Base-by-base conservation (phyloP, 2,329 filamentous ascomycete genomes). In the Pseudogymnoascus pannorum region DNA sequence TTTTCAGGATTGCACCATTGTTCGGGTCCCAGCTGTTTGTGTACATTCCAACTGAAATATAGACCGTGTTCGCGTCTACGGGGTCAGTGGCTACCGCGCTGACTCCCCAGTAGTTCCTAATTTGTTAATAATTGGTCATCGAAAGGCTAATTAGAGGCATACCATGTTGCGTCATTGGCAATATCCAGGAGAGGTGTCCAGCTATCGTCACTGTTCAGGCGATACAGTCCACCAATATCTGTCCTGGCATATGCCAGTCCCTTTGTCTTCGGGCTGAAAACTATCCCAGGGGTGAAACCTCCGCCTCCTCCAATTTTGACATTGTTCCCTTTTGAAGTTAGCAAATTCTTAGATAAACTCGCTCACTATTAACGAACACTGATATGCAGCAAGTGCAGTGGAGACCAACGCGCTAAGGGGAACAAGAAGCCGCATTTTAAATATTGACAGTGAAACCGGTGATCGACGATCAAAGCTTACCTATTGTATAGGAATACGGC, bases 11-110 rank as follows among this genome's bases (percentile, higher is more conserved):
- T 6, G 79, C 74, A 6, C 81, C 82, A 4, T 78, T 75, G 60
- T 79, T 81, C 1, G 82, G 81, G 61, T 85, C 83, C 81, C 81
- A 85, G 64, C 73, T 73, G 68, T 80, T 85, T n/a, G 81, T 85
- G 68, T 85, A 85, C 74, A 81, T 77, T 61, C 82, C 81, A 0
- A 79, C 76, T 0, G 81, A 81, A 1, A 81, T 75, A 64, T 81
- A 84, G 1, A 85, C 74, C 59, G 78, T 77, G 61, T 78, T 72
- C 2, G 79, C 70, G 58, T 85, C 75, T 24, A 79, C 74, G 0
- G 82, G 79, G 62, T 85, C 82, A 0, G 83, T 73, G 1, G 81
- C 83, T 8, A 86, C 63, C 1, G 81, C 80, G 65, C 85, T 82
- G 11, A 83, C 72, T 5, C 82, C 82, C 81, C 82, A 85, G 61